Percentiles rank a stretch among this genome's conserved stretches.
phyloP scores from a whole-genome alignment of 345 rosid genomes.

The Rubroshorea leprosula region DNA sequence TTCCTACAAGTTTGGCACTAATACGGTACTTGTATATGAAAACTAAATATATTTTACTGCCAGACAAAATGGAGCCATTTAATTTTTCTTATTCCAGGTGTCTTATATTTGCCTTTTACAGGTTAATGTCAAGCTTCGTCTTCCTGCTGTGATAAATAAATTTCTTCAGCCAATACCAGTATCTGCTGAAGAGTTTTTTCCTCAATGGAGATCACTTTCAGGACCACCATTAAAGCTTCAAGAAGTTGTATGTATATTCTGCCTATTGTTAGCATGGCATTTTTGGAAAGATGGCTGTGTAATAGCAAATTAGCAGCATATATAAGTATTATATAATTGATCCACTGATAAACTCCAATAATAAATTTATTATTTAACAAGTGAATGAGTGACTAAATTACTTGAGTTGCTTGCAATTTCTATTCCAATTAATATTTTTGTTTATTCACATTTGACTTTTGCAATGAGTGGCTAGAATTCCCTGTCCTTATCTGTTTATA shows the following conservation, averaged over 20 bases:
- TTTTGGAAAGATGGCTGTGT: not conserved
- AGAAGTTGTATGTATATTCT: constrained; percentile 80
- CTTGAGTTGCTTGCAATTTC: no score
- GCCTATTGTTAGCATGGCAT: not conserved
- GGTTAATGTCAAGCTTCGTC: constrained; percentile 88
- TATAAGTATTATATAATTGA: no score
- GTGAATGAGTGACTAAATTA: no score
- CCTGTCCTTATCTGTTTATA: no score
- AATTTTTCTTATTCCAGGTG: constrained; percentile 10
- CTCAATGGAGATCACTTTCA: constrained; percentile 94
- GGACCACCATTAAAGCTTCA: constrained; percentile 98
- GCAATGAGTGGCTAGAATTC: not conserved
- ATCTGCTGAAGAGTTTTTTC: constrained; percentile 82
- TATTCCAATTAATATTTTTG: no score
- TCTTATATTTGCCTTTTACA: constrained; percentile 25
- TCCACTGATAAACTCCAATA: no score
- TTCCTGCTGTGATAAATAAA: constrained; percentile 90
- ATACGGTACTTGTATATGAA: constrained; percentile 44
- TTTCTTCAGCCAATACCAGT: constrained; percentile 79
- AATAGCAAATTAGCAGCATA: not conserved
- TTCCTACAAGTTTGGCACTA: constrained; percentile 70
- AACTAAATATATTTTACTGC: not conserved
- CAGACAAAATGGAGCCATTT: not conserved
- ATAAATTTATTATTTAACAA: no score
- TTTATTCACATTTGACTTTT: not conserved